phyloP scores from a whole-genome alignment of 2,329 filamentous ascomycete genomes.

The Daldinia sp. region DNA sequence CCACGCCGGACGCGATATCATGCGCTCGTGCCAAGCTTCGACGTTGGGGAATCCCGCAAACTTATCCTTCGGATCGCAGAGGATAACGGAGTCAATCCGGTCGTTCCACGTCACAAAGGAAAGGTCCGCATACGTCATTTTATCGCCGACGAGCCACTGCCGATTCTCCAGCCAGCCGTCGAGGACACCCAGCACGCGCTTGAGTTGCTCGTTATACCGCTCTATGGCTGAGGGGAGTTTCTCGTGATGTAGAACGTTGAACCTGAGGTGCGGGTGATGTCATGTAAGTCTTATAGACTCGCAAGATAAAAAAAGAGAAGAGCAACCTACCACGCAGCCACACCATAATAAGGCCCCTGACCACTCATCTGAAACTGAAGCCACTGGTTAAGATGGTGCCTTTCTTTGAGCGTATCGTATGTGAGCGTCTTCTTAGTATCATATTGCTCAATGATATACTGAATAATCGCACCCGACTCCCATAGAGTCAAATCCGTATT shows the following conservation, averaged over 20 bases:
- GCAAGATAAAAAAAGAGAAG: slow-evolving; percentile 19
- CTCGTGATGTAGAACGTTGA: slow-evolving; percentile 46
- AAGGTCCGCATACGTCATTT: slow-evolving; percentile 44
- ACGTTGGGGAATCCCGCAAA: background rate
- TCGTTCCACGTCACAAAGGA: slow-evolving; percentile 36
- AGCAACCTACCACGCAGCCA: slow-evolving; percentile 14
- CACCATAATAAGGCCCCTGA: slow-evolving; percentile 56
- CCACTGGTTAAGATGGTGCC: slow-evolving; percentile 51
- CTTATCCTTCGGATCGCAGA: background rate
- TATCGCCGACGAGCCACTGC: slow-evolving; percentile 54
- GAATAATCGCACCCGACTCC: slow-evolving; percentile 57
- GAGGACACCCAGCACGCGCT: slow-evolving; percentile 55
- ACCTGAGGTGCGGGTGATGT: background rate
- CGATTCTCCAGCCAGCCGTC: slow-evolving; percentile 50
- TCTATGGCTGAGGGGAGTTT: slow-evolving; percentile 55
- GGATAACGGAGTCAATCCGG: slow-evolving; percentile 5
- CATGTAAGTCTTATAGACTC: background rate
- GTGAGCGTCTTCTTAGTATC: slow-evolving; percentile 49
- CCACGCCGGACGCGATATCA: background rate
- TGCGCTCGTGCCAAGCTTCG: background rate
- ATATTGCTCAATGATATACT: slow-evolving; percentile 54
- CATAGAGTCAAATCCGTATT: slow-evolving; percentile 55
- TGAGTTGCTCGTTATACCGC: slow-evolving; percentile 57
- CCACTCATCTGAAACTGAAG: slow-evolving; percentile 55
- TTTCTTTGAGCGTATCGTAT: slow-evolving; percentile 47